Conservation (phyloP, 371 early-diverging fungal genomes). For the Rhizopus microsporus region DNA sequence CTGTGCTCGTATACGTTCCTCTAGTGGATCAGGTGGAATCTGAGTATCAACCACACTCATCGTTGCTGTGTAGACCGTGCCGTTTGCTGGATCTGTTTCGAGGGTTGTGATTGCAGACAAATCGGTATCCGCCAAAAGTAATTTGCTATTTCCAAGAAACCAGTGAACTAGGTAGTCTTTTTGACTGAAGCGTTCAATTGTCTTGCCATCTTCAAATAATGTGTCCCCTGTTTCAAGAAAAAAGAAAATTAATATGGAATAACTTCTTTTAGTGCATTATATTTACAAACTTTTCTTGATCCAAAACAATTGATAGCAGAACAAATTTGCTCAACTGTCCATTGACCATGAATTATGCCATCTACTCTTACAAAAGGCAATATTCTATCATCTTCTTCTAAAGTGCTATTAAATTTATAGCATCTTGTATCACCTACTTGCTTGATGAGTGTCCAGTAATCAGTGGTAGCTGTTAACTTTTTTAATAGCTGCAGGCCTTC, state of each 20-base stretch:
- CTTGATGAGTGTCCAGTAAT: constrained; percentile 37
- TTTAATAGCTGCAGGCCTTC: constrained; percentile 40
- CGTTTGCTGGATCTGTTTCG: constrained; percentile 55
- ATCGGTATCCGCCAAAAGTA: constrained; percentile 40
- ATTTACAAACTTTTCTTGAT: constrained; percentile 48
- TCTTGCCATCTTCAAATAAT: constrained; percentile 50
- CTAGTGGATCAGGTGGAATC: constrained; percentile 47
- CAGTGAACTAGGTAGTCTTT: constrained; percentile 58
- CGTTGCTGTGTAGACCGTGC: constrained; percentile 57
- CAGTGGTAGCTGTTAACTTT: constrained; percentile 25
- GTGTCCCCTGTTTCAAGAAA: constrained; percentile 48
- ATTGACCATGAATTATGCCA: constrained; percentile 50
- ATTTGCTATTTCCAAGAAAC: constrained; percentile 24
- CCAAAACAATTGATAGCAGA: constrained; percentile 47
- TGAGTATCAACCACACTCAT: constrained; percentile 58
- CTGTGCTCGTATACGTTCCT: constrained; percentile 46
- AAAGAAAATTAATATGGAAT: not conserved
- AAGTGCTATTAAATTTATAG: constrained; percentile 11
- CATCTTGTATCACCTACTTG: constrained; percentile 8
- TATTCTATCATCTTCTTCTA: constrained; percentile 3
- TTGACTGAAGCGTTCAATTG: constrained; percentile 56
- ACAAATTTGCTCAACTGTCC: constrained; percentile 60
- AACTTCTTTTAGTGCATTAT: not conserved
- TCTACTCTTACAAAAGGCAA: constrained; percentile 54
- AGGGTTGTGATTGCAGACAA: constrained; percentile 53